Base-by-base conservation (phyloP, 2,329 filamentous ascomycete species). In the Colletotrichum nymphaeae region DNA sequence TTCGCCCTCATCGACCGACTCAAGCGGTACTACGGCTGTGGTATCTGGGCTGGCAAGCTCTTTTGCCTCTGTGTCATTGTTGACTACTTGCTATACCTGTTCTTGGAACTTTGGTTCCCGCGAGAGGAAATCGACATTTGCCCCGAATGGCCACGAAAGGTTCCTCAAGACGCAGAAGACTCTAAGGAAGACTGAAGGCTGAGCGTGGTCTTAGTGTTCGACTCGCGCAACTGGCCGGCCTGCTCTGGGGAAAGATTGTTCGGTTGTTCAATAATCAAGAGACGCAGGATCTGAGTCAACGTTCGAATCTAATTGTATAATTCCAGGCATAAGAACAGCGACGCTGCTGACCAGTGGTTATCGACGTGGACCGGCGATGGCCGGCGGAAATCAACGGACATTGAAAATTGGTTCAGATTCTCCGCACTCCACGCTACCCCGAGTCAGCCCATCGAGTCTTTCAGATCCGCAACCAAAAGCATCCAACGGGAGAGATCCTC, bases 1-100 rank as follows among this genome's bases (percentile, higher is more conserved):
- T 97, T 98, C 80, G 94, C 96, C 6, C 89, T 99, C 57, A 98
- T 99, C 75, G 97, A 99, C 81, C 91, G 97, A 24, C 85, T 99
- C 24, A 99, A 99, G 84, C 88, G 97, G 72, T 99, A 99, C 83
- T 99, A 98, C 79, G 97, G 97, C 9, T 99, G 97, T 80, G 97
- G 97, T 42, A 96, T 98, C 63, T 99, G 97, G 97, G 97, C 97
- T 0, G 97, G 97, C 46, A 99, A 99, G 84, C 87, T 99, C 9
- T 99, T 99, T 79, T 98, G 97, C 79, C 86, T 99, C 1, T 98
- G 96, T 76, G 95, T 95, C 12, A 92, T 98, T 70, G 93, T 99
- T 64, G 97, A 99, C 83, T 99, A 98, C 78, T 84, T 99, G 62
- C 89, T 99, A 65, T 98, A 95, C 78, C 87, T 98, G 60, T 91